A percentile compares a stretch with the other conserved stretches of the same genome.
phyloP scores from a whole-genome alignment of 768 basidiomycete species.

The Hortiboletus campestris region DNA sequence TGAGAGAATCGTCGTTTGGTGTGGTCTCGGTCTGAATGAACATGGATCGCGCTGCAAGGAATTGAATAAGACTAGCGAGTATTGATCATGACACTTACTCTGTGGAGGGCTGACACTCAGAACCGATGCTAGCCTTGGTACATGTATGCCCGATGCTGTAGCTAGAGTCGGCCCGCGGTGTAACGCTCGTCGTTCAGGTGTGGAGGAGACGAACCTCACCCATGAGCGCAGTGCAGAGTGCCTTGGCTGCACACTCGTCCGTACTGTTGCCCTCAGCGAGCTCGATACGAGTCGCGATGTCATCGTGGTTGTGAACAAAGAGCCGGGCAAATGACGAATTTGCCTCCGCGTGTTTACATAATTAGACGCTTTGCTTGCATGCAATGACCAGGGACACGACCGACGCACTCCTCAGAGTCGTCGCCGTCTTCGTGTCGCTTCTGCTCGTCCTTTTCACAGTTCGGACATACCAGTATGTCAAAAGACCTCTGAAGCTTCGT shows the following conservation, averaged over 20 bases:
- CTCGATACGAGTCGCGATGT: conserved; percentile 14
- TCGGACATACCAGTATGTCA: conserved; percentile 16
- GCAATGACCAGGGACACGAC: conserved; percentile 1
- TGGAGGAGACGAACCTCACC: conserved; percentile 25
- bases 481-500: conserved; percentile 40
- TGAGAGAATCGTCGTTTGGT: conserved; percentile 95
- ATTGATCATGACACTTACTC: conserved; percentile 30
- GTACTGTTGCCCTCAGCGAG: conserved; percentile 14
- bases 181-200: conserved; percentile 18
- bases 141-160: conserved; percentile 31
- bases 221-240: conserved; percentile 18
- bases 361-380: not conserved
- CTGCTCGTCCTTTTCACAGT: conserved; percentile 16
- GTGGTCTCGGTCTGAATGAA: conserved; percentile 99
- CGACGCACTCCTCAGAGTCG: not conserved
- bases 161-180: conserved; percentile 34
- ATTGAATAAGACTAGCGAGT: not conserved
- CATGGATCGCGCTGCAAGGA: conserved; percentile 71
- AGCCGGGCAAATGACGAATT: too few relatives aligned
- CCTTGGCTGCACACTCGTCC: conserved; percentile 1
- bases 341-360: conserved; percentile 17
- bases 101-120: conserved; percentile 22
- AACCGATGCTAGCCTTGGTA: conserved; percentile 5
- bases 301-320: conserved; percentile 17
- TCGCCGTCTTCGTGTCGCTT: conserved; percentile 8